phyloP scores from a whole-genome alignment of 2,329 filamentous ascomycete species.

The Diaporthe vexans region DNA sequence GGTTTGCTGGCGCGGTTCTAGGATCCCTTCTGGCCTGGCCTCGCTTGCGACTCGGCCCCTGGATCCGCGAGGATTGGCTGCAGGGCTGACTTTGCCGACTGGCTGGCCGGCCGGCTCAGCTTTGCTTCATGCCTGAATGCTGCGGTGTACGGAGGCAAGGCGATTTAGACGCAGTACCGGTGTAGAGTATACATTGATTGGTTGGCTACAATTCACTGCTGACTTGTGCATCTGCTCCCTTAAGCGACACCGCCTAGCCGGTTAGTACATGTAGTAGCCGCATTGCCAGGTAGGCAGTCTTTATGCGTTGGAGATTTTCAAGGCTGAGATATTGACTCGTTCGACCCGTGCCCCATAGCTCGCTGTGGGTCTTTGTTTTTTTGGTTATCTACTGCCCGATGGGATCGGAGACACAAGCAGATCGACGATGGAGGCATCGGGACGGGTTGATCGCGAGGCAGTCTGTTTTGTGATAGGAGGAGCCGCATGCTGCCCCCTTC shows the following conservation, averaged over 20 bases:
- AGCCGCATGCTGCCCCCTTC: not conserved
- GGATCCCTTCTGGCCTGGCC: not conserved
- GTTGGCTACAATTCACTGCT: not conserved
- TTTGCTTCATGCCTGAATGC: not conserved
- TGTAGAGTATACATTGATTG: not conserved
- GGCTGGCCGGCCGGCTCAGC: not conserved
- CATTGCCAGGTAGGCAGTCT: conserved; percentile 11
- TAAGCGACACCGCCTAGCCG: conserved; percentile 11
- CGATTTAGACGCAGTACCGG: not conserved
- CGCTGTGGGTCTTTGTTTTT: not conserved
- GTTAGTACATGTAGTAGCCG: not conserved
- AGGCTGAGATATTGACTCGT: conserved; percentile 29
- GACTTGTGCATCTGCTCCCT: not conserved
- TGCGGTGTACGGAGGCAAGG: not conserved
- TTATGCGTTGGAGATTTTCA: conserved; percentile 27
- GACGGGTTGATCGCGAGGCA: conserved; percentile 3
- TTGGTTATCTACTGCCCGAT: not conserved
- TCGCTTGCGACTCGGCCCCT: conserved; percentile 6
- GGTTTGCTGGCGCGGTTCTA: conserved; percentile 12
- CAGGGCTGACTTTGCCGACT: not conserved
- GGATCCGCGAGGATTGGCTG: not conserved
- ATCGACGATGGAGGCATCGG: conserved; percentile 17
- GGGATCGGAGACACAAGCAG: conserved; percentile 13
- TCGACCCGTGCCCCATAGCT: not conserved
- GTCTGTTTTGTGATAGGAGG: conserved; percentile 13